Evolutionary conservation across 495 filamentous ascomycete genomes (phyloP).

Genomic region (Podospora anserina): DNA sequence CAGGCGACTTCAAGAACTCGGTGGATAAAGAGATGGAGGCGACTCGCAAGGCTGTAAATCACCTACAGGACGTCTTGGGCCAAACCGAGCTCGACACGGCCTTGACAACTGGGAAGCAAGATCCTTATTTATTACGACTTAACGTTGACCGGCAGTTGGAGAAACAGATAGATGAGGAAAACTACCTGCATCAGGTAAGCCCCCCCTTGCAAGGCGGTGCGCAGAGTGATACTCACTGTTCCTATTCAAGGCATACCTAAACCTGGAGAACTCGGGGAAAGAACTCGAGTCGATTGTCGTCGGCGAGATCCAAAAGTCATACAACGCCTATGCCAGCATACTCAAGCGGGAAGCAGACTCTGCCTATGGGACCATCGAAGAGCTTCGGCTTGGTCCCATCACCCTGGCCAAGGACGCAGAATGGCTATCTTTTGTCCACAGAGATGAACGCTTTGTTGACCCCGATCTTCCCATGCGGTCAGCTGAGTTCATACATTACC

Average conservation of each 20-base stretch:
- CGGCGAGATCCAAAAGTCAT: constrained; percentile 94
- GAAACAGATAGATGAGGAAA: constrained; percentile 93
- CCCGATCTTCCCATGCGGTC: constrained; percentile 74
- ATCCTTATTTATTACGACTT: constrained; percentile 83
- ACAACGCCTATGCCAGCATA: constrained; percentile 86
- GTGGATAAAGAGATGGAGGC: constrained; percentile 76
- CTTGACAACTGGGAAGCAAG: constrained; percentile 74
- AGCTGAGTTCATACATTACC: constrained; percentile 83
- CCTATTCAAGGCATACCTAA: constrained; percentile 73
- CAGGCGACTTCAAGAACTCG: constrained; percentile 90
- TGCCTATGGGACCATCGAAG: constrained; percentile 71
- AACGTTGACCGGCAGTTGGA: constrained; percentile 85
- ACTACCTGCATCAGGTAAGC: constrained; percentile 83
- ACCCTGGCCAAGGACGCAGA: constrained; percentile 88
- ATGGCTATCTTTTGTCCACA: constrained; percentile 79
- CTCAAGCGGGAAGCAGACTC: constrained; percentile 85
- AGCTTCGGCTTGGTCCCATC: constrained; percentile 78
- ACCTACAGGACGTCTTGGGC: constrained; percentile 75
- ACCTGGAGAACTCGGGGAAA: constrained; percentile 88
- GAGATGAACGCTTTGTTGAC: constrained; percentile 84
- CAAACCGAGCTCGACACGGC: constrained; percentile 73
- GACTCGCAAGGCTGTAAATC: constrained; percentile 66
- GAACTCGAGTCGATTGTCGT: constrained; percentile 95
- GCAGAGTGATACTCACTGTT: neutral
- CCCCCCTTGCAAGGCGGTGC: constrained; percentile 14